phyloP scores from a whole-genome alignment of 768 basidiomycete species.

The Tricholoma saponaceum region DNA sequence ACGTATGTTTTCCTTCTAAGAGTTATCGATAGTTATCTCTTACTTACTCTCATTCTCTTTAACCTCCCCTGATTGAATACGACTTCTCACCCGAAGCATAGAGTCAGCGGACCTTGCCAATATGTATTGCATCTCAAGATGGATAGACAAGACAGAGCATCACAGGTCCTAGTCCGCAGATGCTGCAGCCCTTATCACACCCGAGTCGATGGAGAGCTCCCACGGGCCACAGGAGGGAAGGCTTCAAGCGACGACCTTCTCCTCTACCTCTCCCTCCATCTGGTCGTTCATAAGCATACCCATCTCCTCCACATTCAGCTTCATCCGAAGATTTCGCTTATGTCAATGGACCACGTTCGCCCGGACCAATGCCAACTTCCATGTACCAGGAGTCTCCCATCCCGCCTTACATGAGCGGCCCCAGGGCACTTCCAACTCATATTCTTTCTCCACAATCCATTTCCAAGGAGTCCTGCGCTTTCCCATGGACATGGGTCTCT shows the following conservation, averaged over 20 bases:
- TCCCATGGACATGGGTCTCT: background rate
- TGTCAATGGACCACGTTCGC: slow-evolving; percentile 9
- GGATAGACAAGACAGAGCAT: slow-evolving; percentile 17
- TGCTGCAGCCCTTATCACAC: slow-evolving; percentile 14
- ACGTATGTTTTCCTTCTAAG: background rate
- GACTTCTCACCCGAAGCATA: slow-evolving; percentile 21
- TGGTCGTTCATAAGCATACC: slow-evolving; percentile 8
- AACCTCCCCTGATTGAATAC: slow-evolving; percentile 17
- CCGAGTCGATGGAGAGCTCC: background rate
- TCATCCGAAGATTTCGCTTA: slow-evolving; percentile 9
- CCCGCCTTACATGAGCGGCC: background rate
- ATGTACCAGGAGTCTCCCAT: background rate
- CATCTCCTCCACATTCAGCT: slow-evolving; percentile 6
- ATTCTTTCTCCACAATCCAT: background rate
- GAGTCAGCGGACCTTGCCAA: slow-evolving; percentile 15
- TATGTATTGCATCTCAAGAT: slow-evolving; percentile 17
- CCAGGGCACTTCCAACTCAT: background rate
- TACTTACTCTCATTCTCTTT: background rate
- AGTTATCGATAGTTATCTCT: background rate
- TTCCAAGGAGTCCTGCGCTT: background rate
- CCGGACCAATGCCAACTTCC: slow-evolving; percentile 12
- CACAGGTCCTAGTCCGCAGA: slow-evolving; percentile 13
- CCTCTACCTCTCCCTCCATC: slow-evolving; percentile 11
- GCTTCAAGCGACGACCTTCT: slow-evolving; percentile 7
- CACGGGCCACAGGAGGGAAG: background rate